These are phyloP conservation scores for Funneliformis geosporum DNA, from an alignment of 192 early-diverging fungal genomes.

Conservation along the genomic window DNA sequence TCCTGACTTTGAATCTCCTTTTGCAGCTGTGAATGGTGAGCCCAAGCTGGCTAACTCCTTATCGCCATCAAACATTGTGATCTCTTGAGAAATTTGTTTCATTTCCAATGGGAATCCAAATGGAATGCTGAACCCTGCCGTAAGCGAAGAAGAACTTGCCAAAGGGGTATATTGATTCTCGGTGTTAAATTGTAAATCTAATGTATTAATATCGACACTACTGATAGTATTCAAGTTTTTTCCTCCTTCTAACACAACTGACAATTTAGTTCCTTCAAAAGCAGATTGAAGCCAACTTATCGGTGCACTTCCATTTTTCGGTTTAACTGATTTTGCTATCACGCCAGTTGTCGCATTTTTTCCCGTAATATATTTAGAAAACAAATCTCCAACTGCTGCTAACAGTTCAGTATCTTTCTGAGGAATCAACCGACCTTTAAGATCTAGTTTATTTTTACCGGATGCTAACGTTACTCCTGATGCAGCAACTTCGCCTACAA, in stretches of 20 bases:
- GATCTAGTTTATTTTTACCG: slow-evolving; percentile 48
- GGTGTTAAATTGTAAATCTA: slow-evolving; percentile 55
- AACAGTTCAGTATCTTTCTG: slow-evolving; percentile 49
- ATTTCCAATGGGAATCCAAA: slow-evolving; percentile 65
- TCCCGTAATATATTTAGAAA: slow-evolving; percentile 58
- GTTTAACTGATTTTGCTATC: slow-evolving; percentile 52
- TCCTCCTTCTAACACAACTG: slow-evolving; percentile 51
- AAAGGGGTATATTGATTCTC: slow-evolving; percentile 52
- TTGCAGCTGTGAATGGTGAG: slow-evolving; percentile 37
- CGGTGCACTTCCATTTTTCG: slow-evolving; percentile 38
- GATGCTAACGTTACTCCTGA: slow-evolving; percentile 41
- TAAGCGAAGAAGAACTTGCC: slow-evolving; percentile 47
- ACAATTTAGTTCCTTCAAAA: slow-evolving; percentile 52
- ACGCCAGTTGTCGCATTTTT: slow-evolving; percentile 49
- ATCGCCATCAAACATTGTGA: slow-evolving; percentile 47
- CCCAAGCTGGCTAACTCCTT: slow-evolving; percentile 38
- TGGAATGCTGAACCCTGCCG: slow-evolving; percentile 57
- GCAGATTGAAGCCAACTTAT: slow-evolving; percentile 53
- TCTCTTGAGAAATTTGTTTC: slow-evolving; percentile 54
- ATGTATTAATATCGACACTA: slow-evolving; percentile 50
- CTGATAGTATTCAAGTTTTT: slow-evolving; percentile 52
- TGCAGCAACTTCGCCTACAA: slow-evolving; percentile 52
- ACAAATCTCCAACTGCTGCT: slow-evolving; percentile 49
- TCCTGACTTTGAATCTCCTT: slow-evolving; percentile 45
- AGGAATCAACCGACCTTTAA: slow-evolving; percentile 55